Base-by-base conservation (phyloP, 2,329 filamentous ascomycete genomes). In the Cercospora sp. region DNA sequence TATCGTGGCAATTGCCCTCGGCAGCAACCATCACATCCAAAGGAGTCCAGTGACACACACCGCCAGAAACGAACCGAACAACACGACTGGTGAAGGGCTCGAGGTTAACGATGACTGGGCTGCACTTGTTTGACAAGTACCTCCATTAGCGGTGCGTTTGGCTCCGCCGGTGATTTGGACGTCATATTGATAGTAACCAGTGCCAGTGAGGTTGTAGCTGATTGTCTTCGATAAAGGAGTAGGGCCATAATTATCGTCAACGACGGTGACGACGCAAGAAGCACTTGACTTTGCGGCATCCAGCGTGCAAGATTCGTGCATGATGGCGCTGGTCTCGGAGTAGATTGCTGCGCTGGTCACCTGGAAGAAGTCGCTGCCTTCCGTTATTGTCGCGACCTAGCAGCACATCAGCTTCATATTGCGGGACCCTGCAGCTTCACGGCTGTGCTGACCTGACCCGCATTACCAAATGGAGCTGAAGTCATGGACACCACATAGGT, bases 401-500 rank as follows among this genome's bases (percentile, higher is more conserved):
- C 12, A 8, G 3, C 23, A n/a, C 23, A 26, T 53, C 5, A 53
- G 23, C 48, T 53, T 53, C 26, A 26, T 6, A 9, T 28, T 53
- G 48, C 23, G 10, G 20, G 3, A 9, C 3, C 5, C 12, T 13
- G 23, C 12, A 26, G 9, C n/a, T 18, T 16, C 26, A 8, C 6
- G 55, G 36, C 30, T 28, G 13, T 45, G 28, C 68, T 28, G 12
- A 70, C 70, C 39, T 69, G 30, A 16, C 70, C 69, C 30, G 59
- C 65, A 18, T 67, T 62, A 51, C 69, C 66, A 33, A 67, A 58
- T 0, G 69, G 65, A 10, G 72, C 72, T 26, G 70, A 72, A 3
- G 72, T 74, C 66, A 70, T 70, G 13, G 69, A 72, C 13, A 70
- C 53, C 3, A 72, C 72, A 31, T 74, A 74, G 9, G 71, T 74